A percentile compares a stretch with the other conserved stretches of the same genome.
These are phyloP conservation scores for Talaromyces sp. DNA, from an alignment of 2,329 filamentous ascomycete species.

Conservation along the genomic window DNA sequence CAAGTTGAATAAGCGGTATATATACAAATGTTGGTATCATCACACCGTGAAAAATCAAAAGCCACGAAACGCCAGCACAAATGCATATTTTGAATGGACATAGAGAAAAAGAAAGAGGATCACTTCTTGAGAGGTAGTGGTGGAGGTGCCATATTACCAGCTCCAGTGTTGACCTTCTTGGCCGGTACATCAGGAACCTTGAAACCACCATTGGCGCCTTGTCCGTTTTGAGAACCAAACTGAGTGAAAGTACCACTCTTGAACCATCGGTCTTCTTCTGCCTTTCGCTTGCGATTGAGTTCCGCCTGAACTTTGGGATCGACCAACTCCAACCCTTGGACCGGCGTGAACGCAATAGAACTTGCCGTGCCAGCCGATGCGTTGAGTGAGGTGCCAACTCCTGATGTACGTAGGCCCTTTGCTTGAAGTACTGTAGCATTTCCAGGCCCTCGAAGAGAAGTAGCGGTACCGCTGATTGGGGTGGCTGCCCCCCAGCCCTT, in stretches of 20 bases:
- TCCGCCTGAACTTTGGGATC: constrained; percentile 88
- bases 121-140: constrained; percentile 28
- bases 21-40: constrained; percentile 15
- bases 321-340: constrained; percentile 90
- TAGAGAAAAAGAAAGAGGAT: background rate
- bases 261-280: constrained; percentile 94
- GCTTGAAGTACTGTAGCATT: constrained; percentile 64
- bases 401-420: constrained; percentile 67
- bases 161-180: constrained; percentile 64
- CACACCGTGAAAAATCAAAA: constrained; percentile 6
- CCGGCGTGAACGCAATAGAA: constrained; percentile 86
- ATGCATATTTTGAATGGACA: constrained; percentile 8
- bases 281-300: constrained; percentile 82
- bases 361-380: constrained; percentile 69
- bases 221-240: constrained; percentile 48
- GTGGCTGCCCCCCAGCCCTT: constrained; percentile 81
- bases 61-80: constrained; percentile 6
- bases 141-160: constrained; percentile 50
- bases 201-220: constrained; percentile 60
- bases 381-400: constrained; percentile 68
- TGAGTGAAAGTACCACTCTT: constrained; percentile 97
- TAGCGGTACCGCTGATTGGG: constrained; percentile 58
- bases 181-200: constrained; percentile 73
- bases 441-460: constrained; percentile 65
- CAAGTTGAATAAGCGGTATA: background rate